Base-by-base conservation (phyloP, 805 yeast species). In the Wickerhamiella qilinensis region DNA sequence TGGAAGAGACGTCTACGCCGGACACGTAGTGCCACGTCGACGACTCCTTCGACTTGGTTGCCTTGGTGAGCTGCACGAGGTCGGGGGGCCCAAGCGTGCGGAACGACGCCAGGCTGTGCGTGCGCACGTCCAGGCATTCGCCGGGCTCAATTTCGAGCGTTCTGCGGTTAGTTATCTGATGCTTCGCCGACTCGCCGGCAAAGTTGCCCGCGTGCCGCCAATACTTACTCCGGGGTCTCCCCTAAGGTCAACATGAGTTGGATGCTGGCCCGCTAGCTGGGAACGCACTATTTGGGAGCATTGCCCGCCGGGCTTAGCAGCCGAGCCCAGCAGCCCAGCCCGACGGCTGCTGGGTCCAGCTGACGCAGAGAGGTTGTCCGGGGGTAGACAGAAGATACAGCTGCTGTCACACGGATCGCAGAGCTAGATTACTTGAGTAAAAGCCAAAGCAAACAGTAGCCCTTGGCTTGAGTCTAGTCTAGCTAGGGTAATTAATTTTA, bases 81-180 rank as follows among this genome's bases (percentile, higher is more conserved):
- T 81, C 93, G 3, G 85, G 78, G 2, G 85, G 82, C 0, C 93
- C 93, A 18, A 77, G 51, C n/a, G 75, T 75, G 38, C 54, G 56
- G 43, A 67, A 68, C 7, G 62, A 50, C 0, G 64, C 50, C 18
- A 75, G 46, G 0, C 62, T 46, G 3, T 54, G 50, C 3, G 71
- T 66, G 36, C 82, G 62, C n/a, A 64, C 57, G 14, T 62, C 65
- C 20, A 75, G 54, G n/a, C 75, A 62, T 40, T 69, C 72, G 1
- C 75, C 75, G 14, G 64, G 57, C 14, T 59, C 57, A n/a, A 48
- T 54, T 50, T 75, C 82, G 29, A 59, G 52, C 20, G 71, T 60
- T 37, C 64, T 60, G 15, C 54, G n/a, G 41, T 36, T 36, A 41
- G 46, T 16, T 12, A n/a, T 14, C 16, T 17, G 5, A 7, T 20